These are phyloP conservation scores for Apophysomyces ossiformis DNA, from an alignment of 371 early-diverging fungal genomes.

Conservation along the genomic window DNA sequence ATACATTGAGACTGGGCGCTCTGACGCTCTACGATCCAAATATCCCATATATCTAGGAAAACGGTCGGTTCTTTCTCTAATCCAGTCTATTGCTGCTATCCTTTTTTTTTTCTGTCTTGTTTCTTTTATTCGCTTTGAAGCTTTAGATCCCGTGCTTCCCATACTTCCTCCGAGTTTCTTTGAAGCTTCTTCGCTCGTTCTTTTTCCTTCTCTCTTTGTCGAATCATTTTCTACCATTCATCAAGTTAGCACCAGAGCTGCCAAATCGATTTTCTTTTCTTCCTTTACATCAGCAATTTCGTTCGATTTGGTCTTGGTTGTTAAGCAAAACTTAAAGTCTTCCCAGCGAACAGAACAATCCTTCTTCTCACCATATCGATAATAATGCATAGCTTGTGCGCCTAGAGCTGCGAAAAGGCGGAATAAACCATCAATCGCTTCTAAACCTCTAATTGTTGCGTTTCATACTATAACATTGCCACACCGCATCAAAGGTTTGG, in stretches of 20 bases:
- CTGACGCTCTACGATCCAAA: no score
- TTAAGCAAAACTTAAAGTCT: constrained; percentile 46
- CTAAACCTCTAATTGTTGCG: background rate
- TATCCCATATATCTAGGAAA: no score
- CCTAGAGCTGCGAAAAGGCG: constrained; percentile 34
- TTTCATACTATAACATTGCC: constrained; percentile 48
- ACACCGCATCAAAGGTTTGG: constrained; percentile 46
- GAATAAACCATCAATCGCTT: background rate
- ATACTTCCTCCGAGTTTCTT: constrained; percentile 48
- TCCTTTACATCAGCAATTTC: constrained; percentile 44
- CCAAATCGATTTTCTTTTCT: background rate
- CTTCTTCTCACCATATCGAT: constrained; percentile 51
- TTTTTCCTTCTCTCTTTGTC: constrained; percentile 28
- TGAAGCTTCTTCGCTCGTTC: constrained; percentile 25
- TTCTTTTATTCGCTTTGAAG: background rate
- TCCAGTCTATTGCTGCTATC: no score
- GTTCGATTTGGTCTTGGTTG: constrained; percentile 44
- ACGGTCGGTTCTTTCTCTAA: no score
- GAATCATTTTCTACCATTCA: constrained; percentile 38
- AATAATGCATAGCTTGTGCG: constrained; percentile 48
- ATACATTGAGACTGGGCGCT: no score
- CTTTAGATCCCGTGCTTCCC: constrained; percentile 37
- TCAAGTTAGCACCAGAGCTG: background rate
- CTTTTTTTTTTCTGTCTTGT: no score
- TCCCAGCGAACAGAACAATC: constrained; percentile 49